Percentiles rank a stretch among this genome's conserved stretches.
phyloP scores from a whole-genome alignment of 805 yeast genomes.

The Kluyveromyces dobzhanskii region DNA sequence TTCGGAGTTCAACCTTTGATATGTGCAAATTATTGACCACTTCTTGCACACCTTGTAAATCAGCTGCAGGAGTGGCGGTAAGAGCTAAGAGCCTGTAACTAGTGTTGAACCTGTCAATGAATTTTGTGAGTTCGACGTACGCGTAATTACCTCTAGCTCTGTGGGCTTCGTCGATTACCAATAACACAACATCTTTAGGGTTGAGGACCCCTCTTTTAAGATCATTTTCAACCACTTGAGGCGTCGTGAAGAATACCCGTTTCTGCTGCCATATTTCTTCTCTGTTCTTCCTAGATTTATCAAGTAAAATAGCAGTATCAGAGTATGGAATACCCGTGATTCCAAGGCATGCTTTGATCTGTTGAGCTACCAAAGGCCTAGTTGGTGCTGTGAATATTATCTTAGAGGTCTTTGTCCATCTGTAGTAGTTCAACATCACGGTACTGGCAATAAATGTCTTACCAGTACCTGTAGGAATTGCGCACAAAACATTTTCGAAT shows the following conservation, averaged over 20 bases:
- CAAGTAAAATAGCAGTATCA: conserved; percentile 73
- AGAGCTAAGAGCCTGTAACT: conserved; percentile 74
- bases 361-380: conserved; percentile 92
- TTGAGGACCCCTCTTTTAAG: conserved; percentile 62
- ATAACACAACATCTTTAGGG: conserved; percentile 63
- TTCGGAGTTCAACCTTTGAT: conserved; percentile 73
- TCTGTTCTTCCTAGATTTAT: conserved; percentile 49
- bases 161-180: conserved; percentile 95
- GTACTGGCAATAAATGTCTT: conserved; percentile 94
- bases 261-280: conserved; percentile 69
- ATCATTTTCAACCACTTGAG: conserved; percentile 93
- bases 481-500: conserved; percentile 68
- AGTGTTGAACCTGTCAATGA: conserved; percentile 50
- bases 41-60: conserved; percentile 79
- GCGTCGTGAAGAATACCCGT: conserved; percentile 86
- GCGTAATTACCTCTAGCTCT: conserved; percentile 87
- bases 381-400: conserved; percentile 96
- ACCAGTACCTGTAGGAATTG: conserved; percentile 96
- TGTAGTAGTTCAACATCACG: conserved; percentile 78
- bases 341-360: conserved; percentile 83
- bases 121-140: conserved; percentile 72
- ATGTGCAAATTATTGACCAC: conserved; percentile 67
- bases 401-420: conserved; percentile 78
- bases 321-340: conserved; percentile 74
- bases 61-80: conserved; percentile 94